Conservation (phyloP, 1,139 yeast species). For the Pneumocystis sp. region DNA sequence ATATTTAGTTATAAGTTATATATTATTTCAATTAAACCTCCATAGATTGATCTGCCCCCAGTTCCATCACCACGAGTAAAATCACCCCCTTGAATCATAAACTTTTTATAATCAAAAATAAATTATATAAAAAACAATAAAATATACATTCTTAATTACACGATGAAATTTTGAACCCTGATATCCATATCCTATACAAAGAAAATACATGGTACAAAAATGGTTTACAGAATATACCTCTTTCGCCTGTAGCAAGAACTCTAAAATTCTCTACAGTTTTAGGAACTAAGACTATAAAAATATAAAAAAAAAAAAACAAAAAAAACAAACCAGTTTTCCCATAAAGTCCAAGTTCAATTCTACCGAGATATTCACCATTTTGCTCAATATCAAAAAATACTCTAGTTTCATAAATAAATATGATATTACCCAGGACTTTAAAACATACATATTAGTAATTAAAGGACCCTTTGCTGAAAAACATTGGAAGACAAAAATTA, state of each 20-base stretch:
- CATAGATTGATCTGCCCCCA: conserved; percentile 91
- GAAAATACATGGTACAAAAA: conserved; percentile 27
- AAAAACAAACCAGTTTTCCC: conserved; percentile 44
- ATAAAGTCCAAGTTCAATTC: conserved; percentile 65
- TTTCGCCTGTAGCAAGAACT: conserved; percentile 80
- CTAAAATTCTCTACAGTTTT: conserved; percentile 88
- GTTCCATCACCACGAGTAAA: conserved; percentile 80
- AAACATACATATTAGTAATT: conserved; percentile 14
- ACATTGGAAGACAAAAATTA: neutral
- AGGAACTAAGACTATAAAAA: conserved; percentile 39
- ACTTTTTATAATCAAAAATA: conserved; percentile 36
- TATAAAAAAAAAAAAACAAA: neutral
- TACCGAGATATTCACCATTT: conserved; percentile 58
- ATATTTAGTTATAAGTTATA: conserved; percentile 84
- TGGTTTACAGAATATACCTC: conserved; percentile 38
- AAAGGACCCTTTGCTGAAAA: conserved; percentile 7
- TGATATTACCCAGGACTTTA: neutral
- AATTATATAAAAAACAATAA: conserved; percentile 8
- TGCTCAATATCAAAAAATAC: conserved; percentile 79
- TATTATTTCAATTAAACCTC: conserved; percentile 45
- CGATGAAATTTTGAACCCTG: conserved; percentile 82
- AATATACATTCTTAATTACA: conserved; percentile 49
- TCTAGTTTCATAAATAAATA: neutral
- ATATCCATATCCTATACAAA: conserved; percentile 36
- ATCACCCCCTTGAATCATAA: conserved; percentile 96